Base-by-base conservation (phyloP, 805 yeast species). In the Peterozyma toletana region DNA sequence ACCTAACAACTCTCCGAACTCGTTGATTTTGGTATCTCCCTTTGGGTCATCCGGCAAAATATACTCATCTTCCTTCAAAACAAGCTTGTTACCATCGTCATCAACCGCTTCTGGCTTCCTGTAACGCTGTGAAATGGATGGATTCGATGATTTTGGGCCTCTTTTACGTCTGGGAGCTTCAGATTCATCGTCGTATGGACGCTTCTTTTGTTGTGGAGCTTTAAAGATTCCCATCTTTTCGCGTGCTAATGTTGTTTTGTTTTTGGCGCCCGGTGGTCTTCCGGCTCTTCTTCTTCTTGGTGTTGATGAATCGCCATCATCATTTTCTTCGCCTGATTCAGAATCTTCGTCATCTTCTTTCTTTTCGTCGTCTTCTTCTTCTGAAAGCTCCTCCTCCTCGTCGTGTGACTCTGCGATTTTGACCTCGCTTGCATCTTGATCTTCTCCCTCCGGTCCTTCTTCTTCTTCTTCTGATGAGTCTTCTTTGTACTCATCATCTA, bases 21-120 rank as follows among this genome's bases (percentile, higher is more conserved):
- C 68, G 51, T 78, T 80, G 34, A 91, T 77, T 59, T 91, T 91
- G 9, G 61, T 70, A 47, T 83, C 86, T 40, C 97, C 98, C 45
- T 77, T 78, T 7, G 78, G 76, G 61, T 91, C 97, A 49, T 75
- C 83, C 1, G 83, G 83, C 13, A 88, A 70, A 7, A 75, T 79
- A 38, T 83, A 81, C 67, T 91, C 97, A 57, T 89, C 96, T 55
- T 83, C 75, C 17, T 67, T 68, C 5, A 90, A 71, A 29, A 71
- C 70, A 42, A 79, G 66, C 13, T 83, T 81, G 45, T 78, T 75
- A 2, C 95, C 95, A 27, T 79, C 75, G 38, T 77, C 85, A 55
- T 85, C 89, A 34, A 74, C 66, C 3, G 75, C 76, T 29, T 39
- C 38, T 64, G 67, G 2, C 67, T 71, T 34, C 57, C 60, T 18